These are phyloP conservation scores for Sarcodon aspratus DNA, from an alignment of 768 basidiomycete genomes.

Conservation along the genomic window DNA sequence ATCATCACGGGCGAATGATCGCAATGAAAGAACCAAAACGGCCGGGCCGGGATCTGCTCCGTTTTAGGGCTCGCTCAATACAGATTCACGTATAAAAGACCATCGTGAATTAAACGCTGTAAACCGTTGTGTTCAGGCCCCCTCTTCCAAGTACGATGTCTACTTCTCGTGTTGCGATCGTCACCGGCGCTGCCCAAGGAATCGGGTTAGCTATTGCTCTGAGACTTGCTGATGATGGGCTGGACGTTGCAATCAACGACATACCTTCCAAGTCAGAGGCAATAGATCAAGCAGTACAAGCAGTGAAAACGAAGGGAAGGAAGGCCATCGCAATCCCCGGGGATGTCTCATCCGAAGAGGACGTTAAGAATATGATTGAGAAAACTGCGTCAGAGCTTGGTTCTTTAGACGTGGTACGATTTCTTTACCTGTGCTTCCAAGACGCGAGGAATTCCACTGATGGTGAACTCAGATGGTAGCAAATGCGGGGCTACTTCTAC, in stretches of 20 bases:
- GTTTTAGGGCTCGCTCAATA: too few relatives aligned
- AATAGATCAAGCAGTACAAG: slow-evolving; percentile 8
- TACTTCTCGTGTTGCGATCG: slow-evolving; percentile 11
- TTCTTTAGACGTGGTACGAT: slow-evolving; percentile 33
- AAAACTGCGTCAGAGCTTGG: slow-evolving; percentile 20
- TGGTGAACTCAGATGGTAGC: slow-evolving; percentile 12
- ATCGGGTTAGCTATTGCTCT: slow-evolving; percentile 16
- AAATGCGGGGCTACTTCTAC: slow-evolving; percentile 12
- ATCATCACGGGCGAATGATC: too few relatives aligned
- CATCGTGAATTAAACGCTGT: too few relatives aligned
- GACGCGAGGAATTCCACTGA: not conserved
- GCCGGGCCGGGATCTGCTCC: too few relatives aligned
- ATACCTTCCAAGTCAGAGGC: slow-evolving; percentile 5
- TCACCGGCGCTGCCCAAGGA: slow-evolving; percentile 18
- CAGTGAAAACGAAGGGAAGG: slow-evolving; percentile 11
- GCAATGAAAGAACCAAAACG: too few relatives aligned
- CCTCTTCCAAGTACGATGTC: too few relatives aligned
- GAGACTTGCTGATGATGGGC: slow-evolving; percentile 16
- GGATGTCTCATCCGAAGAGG: slow-evolving; percentile 29
- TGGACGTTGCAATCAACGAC: slow-evolving; percentile 11
- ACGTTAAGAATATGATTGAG: slow-evolving; percentile 29
- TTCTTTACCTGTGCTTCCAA: not conserved
- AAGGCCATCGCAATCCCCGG: slow-evolving; percentile 16
- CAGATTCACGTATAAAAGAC: too few relatives aligned
- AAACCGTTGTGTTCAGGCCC: too few relatives aligned